Evolutionary conservation across 164 flowering plant genomes (phyloP).

Genomic region (Piper longum): DNA sequence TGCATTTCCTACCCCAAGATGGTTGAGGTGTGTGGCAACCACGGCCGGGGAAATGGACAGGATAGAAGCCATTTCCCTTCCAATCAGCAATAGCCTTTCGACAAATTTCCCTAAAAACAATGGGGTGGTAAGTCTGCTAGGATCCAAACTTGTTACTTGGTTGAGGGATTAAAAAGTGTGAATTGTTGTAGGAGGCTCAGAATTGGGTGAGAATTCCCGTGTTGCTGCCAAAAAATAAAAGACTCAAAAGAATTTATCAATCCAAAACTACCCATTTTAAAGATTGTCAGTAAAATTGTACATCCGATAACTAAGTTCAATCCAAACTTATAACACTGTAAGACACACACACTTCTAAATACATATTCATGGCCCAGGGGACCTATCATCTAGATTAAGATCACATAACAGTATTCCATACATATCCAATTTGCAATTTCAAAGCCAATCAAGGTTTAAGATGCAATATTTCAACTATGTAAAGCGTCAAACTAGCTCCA

Average conservation of each 20-base stretch:
- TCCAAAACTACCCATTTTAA: too few species aligned
- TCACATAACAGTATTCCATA: too few species aligned
- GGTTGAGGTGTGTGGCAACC: constrained; percentile 11
- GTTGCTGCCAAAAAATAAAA: constrained; percentile 1
- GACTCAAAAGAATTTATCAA: background rate
- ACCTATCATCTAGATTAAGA: too few species aligned
- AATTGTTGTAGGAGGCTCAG: background rate
- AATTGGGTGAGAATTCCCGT: constrained; percentile 8
- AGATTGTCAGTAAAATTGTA: too few species aligned
- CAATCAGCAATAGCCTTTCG: background rate
- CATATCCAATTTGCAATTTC: too few species aligned
- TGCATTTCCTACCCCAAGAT: constrained; percentile 2
- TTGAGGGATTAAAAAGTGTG: background rate
- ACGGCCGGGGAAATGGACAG: constrained; percentile 14
- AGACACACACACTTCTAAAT: too few species aligned
- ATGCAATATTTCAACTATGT: too few species aligned
- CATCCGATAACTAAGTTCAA: too few species aligned
- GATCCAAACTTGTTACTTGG: background rate
- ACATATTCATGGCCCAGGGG: too few species aligned
- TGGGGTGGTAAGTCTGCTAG: background rate
- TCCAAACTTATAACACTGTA: too few species aligned
- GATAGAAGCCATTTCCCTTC: constrained; percentile 13
- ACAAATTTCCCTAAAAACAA: background rate
- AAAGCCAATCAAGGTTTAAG: too few species aligned
- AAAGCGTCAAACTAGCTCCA: too few species aligned